These are phyloP conservation scores for Micractinium conductrix DNA, from an alignment of 139 green algal species.

Conservation along the genomic window DNA sequence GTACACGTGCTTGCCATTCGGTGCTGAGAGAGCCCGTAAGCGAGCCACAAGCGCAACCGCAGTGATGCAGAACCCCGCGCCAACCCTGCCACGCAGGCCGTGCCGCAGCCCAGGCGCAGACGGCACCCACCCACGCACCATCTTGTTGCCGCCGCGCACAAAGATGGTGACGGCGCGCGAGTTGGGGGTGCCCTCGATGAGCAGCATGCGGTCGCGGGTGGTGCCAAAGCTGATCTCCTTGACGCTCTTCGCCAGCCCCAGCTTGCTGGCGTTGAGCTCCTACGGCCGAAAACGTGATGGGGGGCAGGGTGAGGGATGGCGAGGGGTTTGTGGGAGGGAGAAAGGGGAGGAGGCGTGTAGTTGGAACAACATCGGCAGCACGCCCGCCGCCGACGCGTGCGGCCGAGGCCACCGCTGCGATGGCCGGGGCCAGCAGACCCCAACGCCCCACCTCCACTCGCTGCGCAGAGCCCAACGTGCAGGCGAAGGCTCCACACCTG, in stretches of 20 bases:
- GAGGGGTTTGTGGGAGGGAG: not conserved
- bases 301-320: no score
- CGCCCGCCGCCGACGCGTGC: no score
- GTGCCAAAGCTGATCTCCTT: slow-evolving; percentile 92
- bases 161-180: slow-evolving; percentile 96
- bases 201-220: slow-evolving; percentile 96
- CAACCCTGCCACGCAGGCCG: slow-evolving; percentile 32
- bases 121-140: slow-evolving; percentile 62
- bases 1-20: not conserved
- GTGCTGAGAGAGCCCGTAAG: not conserved
- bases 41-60: not conserved
- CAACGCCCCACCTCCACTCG: no score
- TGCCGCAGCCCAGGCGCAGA: not conserved
- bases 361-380: not conserved
- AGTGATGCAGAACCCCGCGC: not conserved
- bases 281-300: slow-evolving; percentile 1
- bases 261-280: slow-evolving; percentile 93
- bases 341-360: not conserved
- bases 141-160: slow-evolving; percentile 96
- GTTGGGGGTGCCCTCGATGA: slow-evolving; percentile 96
- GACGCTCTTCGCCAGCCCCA: slow-evolving; percentile 86
- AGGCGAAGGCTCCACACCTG: no score
- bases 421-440: no score
- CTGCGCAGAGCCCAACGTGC: no score
- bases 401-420: no score